A percentile compares a stretch with the other conserved stretches of the same genome.
phyloP scores from a whole-genome alignment of 1,284 basidiomycete genomes.

The Trametes polyzona region DNA sequence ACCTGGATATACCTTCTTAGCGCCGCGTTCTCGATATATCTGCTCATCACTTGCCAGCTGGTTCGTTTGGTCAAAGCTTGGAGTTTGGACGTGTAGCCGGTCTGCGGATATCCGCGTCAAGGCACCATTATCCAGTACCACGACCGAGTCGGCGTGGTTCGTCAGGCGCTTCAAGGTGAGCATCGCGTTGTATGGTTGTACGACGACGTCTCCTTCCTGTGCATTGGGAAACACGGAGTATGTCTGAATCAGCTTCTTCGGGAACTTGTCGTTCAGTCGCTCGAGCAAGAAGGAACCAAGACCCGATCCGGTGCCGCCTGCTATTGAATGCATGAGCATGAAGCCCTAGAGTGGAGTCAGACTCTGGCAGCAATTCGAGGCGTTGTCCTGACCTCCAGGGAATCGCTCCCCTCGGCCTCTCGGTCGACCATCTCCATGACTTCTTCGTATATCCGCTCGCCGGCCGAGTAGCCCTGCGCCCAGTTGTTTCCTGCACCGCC shows the following conservation, averaged over 20 bases:
- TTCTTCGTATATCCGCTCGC: slow-evolving; percentile 94
- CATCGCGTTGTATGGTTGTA: slow-evolving; percentile 97
- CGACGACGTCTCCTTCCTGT: slow-evolving; percentile 90
- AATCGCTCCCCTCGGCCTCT: slow-evolving; percentile 98
- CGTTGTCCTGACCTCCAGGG: slow-evolving; percentile 78
- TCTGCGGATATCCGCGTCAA: slow-evolving; percentile 91
- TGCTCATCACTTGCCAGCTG: slow-evolving; percentile 70
- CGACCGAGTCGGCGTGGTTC: slow-evolving; percentile 96
- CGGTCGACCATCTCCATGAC: slow-evolving; percentile 99
- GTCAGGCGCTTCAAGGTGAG: slow-evolving; percentile 94
- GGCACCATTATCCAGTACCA: slow-evolving; percentile 97
- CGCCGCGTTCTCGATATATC: too few species aligned
- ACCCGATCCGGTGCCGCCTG: slow-evolving; percentile 97
- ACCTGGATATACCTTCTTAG: slow-evolving; percentile 53
- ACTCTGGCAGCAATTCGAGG: not conserved
- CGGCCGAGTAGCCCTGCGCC: slow-evolving; percentile 93
- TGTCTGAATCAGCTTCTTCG: slow-evolving; percentile 99
- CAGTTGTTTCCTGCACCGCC: slow-evolving; percentile 99
- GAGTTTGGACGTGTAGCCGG: slow-evolving; percentile 88
- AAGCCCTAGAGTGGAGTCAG: slow-evolving; percentile 76
- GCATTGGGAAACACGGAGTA: slow-evolving; percentile 99
- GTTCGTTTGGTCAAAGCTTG: slow-evolving; percentile 94
- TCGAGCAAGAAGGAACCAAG: slow-evolving; percentile 97
- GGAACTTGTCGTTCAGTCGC: slow-evolving; percentile 96
- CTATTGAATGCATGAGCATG: slow-evolving; percentile 98